These are phyloP conservation scores for Fraxinus sp. DNA, from an alignment of 305 asterid genomes.

Conservation along the genomic window DNA sequence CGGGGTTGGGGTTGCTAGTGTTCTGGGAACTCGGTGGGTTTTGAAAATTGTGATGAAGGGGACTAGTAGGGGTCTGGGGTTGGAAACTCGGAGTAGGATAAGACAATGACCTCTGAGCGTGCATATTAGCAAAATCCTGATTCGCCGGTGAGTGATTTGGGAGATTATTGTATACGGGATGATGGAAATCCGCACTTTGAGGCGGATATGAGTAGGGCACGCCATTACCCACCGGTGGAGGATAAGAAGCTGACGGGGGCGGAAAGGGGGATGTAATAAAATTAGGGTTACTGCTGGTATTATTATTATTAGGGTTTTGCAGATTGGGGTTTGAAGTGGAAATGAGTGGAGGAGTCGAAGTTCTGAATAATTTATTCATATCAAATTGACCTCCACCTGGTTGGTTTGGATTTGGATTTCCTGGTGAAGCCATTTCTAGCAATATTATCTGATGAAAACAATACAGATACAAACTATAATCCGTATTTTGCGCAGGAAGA, in stretches of 20 bases:
- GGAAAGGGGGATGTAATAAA: slow-evolving; percentile 22
- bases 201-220: slow-evolving; percentile 47
- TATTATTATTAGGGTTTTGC: slow-evolving; percentile 38
- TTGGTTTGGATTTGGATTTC: slow-evolving; percentile 44
- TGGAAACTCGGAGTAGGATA: slow-evolving; percentile 49
- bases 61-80: slow-evolving; percentile 25
- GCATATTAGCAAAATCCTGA: slow-evolving; percentile 31
- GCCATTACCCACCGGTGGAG: slow-evolving; percentile 57
- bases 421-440: slow-evolving; percentile 45
- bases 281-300: slow-evolving; percentile 13
- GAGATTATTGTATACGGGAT: slow-evolving; percentile 31
- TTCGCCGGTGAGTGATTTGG: slow-evolving; percentile 22
- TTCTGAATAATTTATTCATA: slow-evolving; percentile 63
- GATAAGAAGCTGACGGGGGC: slow-evolving; percentile 68
- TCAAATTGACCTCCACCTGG: slow-evolving; percentile 62
- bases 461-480: neutral
- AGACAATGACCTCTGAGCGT: slow-evolving; percentile 47
- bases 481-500: neutral
- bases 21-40: slow-evolving; percentile 39
- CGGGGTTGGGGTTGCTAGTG: slow-evolving; percentile 39
- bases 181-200: slow-evolving; percentile 39
- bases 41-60: slow-evolving; percentile 28
- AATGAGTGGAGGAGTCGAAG: slow-evolving; percentile 33
- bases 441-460: slow-evolving; percentile 30
- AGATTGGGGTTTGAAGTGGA: slow-evolving; percentile 44